These are phyloP conservation scores for Aspergillus pseudoglaucus DNA, from an alignment of 2,329 filamentous ascomycete genomes.

Conservation along the genomic window DNA sequence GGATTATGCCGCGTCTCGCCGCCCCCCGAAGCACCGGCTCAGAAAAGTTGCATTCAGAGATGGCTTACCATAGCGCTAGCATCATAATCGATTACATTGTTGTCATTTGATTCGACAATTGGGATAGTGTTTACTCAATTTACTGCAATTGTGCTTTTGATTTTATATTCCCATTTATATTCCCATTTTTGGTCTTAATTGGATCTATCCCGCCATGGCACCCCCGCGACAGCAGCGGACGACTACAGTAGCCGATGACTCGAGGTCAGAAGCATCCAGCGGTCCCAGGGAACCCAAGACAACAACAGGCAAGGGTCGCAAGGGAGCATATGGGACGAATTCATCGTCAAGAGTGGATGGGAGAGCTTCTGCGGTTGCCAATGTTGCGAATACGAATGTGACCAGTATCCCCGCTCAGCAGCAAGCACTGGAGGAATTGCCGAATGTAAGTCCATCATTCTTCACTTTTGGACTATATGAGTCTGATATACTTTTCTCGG, in stretches of 20 bases:
- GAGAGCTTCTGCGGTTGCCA: constrained; percentile 10
- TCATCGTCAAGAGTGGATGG: constrained; percentile 10
- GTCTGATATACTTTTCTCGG: background rate
- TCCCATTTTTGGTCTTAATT: background rate
- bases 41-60: constrained; percentile 13
- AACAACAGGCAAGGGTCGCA: constrained; percentile 26
- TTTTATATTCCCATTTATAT: background rate
- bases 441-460: constrained; percentile 23
- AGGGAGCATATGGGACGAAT: constrained; percentile 15
- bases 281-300: constrained; percentile 32
- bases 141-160: background rate
- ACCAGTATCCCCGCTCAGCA: constrained; percentile 23
- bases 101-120: background rate
- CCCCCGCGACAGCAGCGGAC: constrained; percentile 39
- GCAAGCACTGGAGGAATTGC: constrained; percentile 17
- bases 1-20: constrained; percentile 28
- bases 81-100: background rate
- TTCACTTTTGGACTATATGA: background rate
- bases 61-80: constrained; percentile 1
- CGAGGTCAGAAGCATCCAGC: constrained; percentile 43
- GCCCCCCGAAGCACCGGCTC: constrained; percentile 14
- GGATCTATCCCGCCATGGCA: constrained; percentile 30
- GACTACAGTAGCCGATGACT: constrained; percentile 37
- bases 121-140: background rate
- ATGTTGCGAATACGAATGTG: constrained; percentile 21